Evolutionary conservation across 345 rosid species (phyloP).

Genomic region (Aquilaria yunnanensis): DNA sequence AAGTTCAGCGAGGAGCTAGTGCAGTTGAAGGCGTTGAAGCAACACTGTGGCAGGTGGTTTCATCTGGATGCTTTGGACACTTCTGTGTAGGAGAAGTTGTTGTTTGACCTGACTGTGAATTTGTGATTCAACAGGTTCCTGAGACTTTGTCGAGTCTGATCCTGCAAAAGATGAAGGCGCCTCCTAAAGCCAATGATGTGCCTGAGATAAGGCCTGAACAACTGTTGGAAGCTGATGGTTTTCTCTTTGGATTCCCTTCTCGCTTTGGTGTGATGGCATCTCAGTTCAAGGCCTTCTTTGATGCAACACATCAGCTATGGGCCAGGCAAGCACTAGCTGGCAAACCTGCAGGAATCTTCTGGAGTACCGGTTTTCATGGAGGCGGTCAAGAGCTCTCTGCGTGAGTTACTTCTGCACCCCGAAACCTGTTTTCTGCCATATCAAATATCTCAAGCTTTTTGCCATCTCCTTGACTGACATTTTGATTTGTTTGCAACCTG

Average conservation of each 20-base stretch:
- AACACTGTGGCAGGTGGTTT: constrained; percentile 80
- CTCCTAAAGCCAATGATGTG: constrained; percentile 63
- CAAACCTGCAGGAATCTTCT: constrained; percentile 95
- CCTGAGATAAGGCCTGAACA: constrained; percentile 72
- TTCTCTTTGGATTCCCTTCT: constrained; percentile 90
- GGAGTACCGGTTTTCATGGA: constrained; percentile 96
- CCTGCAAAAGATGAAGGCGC: constrained; percentile 76
- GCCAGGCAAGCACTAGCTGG: constrained; percentile 80
- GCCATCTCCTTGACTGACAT: not conserved
- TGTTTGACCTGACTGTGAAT: not conserved
- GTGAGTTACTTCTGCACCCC: constrained; percentile 35
- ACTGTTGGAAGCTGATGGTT: constrained; percentile 82
- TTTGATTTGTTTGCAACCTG: not conserved
- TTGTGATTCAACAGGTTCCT: constrained; percentile 42
- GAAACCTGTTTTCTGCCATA: not conserved
- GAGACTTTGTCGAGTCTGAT: constrained; percentile 63
- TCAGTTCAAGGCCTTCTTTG: constrained; percentile 84
- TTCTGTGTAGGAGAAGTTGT: not conserved
- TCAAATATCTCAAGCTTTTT: not conserved
- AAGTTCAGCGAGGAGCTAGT: constrained; percentile 74
- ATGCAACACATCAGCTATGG: constrained; percentile 70
- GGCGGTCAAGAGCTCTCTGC: constrained; percentile 98
- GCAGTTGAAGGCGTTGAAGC: constrained; percentile 74
- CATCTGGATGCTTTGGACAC: not conserved
- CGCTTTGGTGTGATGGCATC: constrained; percentile 96